A percentile compares a stretch with the other conserved stretches of the same genome.
These are phyloP conservation scores for Epichloe coenophiala DNA, from an alignment of 2,329 filamentous ascomycete species.

Conservation along the genomic window DNA sequence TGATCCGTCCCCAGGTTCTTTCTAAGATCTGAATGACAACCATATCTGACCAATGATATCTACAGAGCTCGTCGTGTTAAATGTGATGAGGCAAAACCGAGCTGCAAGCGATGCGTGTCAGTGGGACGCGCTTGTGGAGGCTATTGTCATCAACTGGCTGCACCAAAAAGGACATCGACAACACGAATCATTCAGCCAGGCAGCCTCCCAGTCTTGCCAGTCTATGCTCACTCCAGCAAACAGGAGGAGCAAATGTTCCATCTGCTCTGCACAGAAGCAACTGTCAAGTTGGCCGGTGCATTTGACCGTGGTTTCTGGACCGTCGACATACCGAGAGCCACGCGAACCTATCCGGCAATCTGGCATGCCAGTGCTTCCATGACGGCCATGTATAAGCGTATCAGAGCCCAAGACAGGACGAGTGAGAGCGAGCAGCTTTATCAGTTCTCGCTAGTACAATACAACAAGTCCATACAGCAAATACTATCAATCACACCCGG, in stretches of 20 bases:
- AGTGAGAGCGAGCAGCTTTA: constrained; percentile 13
- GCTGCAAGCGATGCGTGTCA: not conserved
- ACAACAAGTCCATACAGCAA: constrained; percentile 6
- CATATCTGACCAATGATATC: not conserved
- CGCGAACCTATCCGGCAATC: constrained; percentile 4
- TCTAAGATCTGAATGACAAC: not conserved
- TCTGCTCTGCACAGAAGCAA: constrained; percentile 5
- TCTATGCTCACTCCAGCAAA: not conserved
- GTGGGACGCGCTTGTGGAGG: constrained; percentile 1
- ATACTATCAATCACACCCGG: constrained; percentile 3
- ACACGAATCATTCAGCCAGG: not conserved
- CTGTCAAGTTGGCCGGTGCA: not conserved
- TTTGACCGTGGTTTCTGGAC: constrained; percentile 7
- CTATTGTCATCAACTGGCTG: not conserved
- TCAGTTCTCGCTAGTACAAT: constrained; percentile 7
- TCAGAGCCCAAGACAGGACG: constrained; percentile 10
- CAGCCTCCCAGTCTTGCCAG: not conserved
- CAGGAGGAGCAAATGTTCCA: constrained; percentile 7
- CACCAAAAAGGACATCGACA: not conserved
- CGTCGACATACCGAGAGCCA: constrained; percentile 2
- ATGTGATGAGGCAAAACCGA: constrained; percentile 3
- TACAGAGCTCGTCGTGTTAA: constrained; percentile 3
- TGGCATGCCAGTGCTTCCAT: constrained; percentile 5
- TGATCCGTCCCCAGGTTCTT: not conserved
- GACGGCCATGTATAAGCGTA: constrained; percentile 7